Evolutionary conservation across 768 basidiomycete species (phyloP).

Genomic region (Lentinula aciculospora): DNA sequence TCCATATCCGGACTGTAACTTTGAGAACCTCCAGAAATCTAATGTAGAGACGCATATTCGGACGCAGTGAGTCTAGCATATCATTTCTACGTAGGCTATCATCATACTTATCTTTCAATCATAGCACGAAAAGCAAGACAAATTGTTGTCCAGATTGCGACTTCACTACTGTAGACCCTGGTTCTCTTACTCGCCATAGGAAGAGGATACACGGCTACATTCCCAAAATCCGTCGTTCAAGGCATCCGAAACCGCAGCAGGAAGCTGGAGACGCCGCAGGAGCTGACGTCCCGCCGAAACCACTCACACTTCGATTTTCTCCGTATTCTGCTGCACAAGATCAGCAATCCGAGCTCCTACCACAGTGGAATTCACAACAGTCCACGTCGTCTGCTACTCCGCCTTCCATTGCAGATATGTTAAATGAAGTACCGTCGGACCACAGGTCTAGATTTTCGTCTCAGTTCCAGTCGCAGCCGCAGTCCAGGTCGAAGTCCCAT

Average conservation of each 20-base stretch:
- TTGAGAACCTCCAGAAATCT: slow-evolving; percentile 16
- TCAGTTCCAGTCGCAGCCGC: neutral
- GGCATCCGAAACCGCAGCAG: slow-evolving; percentile 2
- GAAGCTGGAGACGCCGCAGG: neutral
- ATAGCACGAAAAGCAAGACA: slow-evolving; percentile 11
- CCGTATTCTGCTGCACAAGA: neutral
- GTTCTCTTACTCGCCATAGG: slow-evolving; percentile 18
- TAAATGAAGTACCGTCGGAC: neutral
- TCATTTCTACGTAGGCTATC: neutral
- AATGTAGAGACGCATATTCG: slow-evolving; percentile 19
- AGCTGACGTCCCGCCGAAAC: neutral
- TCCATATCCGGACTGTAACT: slow-evolving; percentile 11
- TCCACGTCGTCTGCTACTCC: neutral
- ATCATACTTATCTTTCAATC: neutral
- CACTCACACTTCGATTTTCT: neutral
- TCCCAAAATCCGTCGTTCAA: slow-evolving; percentile 10
- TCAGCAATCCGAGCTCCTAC: neutral
- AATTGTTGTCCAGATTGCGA: slow-evolving; percentile 13
- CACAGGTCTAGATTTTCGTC: neutral
- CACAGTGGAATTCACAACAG: neutral
- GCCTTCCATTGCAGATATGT: neutral
- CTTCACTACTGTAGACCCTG: slow-evolving; percentile 17
- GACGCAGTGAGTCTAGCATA: slow-evolving; percentile 17
- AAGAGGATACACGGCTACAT: slow-evolving; percentile 13
- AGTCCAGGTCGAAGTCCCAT: neutral